Evolutionary conservation across 23 red algal genomes (phyloP).

Genomic region (Rhodosorus marinus): DNA sequence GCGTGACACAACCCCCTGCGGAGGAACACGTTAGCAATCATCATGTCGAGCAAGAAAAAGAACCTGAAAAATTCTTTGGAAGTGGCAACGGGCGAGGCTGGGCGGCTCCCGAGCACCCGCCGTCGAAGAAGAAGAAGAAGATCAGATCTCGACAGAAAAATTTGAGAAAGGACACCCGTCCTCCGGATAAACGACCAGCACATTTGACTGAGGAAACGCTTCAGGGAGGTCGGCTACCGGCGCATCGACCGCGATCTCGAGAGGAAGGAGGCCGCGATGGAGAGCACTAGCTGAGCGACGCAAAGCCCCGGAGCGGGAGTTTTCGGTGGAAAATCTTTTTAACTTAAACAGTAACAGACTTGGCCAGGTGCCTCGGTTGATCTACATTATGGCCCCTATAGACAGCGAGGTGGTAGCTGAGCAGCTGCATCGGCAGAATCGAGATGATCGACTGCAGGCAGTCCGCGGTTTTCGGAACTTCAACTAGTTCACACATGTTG

Average conservation of each 20-base stretch:
- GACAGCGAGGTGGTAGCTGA: slow-evolving; percentile 83
- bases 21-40: too few relatives aligned
- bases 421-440: slow-evolving; percentile 90
- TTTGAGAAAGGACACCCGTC: slow-evolving; percentile 30
- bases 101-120: too few relatives aligned
- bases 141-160: slow-evolving; percentile 41
- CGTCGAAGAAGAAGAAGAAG: slow-evolving; percentile 31
- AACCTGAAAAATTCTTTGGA: too few relatives aligned
- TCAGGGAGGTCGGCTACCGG: slow-evolving; percentile 12
- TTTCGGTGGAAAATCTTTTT: too few relatives aligned
- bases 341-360: slow-evolving; percentile 1
- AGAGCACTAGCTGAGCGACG: too few relatives aligned
- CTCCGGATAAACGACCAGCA: slow-evolving; percentile 7
- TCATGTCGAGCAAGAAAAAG: too few relatives aligned
- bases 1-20: too few relatives aligned
- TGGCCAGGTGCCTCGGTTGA: slow-evolving; percentile 53
- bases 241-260: too few relatives aligned
- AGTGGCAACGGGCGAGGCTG: too few relatives aligned
- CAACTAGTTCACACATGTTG: slow-evolving; percentile 3
- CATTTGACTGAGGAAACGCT: slow-evolving; percentile 40
- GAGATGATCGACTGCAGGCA: slow-evolving; percentile 78
- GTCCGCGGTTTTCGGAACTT: slow-evolving; percentile 70
- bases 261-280: too few relatives aligned
- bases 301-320: too few relatives aligned
- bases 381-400: slow-evolving; percentile 80